Evolutionary conservation across 2,329 filamentous ascomycete genomes (phyloP), one percentile per base, ranked within the genome.

Genomic region (Verticillium longisporum): DNA sequence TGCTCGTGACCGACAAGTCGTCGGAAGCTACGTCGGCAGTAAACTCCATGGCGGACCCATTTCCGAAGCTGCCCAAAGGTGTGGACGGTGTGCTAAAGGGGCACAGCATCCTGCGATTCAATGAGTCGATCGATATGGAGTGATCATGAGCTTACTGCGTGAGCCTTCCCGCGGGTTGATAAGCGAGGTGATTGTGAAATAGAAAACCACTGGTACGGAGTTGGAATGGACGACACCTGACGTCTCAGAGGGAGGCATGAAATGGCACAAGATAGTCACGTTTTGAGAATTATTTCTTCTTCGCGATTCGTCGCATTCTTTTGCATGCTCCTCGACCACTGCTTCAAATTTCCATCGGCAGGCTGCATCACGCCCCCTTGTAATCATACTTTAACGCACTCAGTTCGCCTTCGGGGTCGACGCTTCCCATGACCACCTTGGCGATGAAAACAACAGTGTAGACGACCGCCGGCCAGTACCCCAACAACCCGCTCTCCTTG

Each of bases 31-130:
- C 14, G 73, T 77, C 57, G 62, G 71, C 64, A 71, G 73, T 65
- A 68, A 75, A 59, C 68, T 77, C 76, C 55, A 69, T 77, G 68
- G 71, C 72, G 64, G 79, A 84, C 72, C 76, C 80, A 13, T 86
- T 85, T 70, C 78, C 82, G 56, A 79, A 84, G 66, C 80, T 91
- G 69, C 90, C 90, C 1, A 87, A 92, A 65, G 92, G 92, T 0
- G 88, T 97, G 45, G 95, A 98, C 73, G 94, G 95, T 10, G 83
- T 96, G 63, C 78, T 98, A 71, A 92, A 88, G 77, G 86, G 84
- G 57, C 92, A 96, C 71, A 95, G 94, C 11, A 90, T 98, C 65
- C 77, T 99, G 73, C 84, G 90, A 67, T 99, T 99, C 75, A 96
- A 94, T 72, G 93, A 97, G 75, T 92, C 89, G 64, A 92, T 98